Percentiles rank a stretch among this genome's conserved stretches.
These are phyloP conservation scores for Cryphonectria naterciae DNA, from an alignment of 2,329 filamentous ascomycete genomes.

Conservation along the genomic window DNA sequence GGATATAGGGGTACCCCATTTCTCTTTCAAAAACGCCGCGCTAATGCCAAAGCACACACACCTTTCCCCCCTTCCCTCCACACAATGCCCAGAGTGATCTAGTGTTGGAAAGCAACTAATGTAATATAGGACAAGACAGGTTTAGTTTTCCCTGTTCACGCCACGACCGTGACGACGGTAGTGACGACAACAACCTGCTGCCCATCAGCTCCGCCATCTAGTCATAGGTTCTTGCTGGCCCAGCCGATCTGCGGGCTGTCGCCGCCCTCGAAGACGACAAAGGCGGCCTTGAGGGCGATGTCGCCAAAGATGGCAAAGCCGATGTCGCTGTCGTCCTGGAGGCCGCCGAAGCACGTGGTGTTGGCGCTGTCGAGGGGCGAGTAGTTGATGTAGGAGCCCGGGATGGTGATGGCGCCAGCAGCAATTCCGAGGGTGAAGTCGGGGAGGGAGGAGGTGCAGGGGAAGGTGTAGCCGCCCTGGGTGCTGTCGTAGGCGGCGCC, in stretches of 20 bases:
- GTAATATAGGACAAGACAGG: background rate
- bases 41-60: background rate
- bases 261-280: slow-evolving; percentile 41
- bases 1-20: background rate
- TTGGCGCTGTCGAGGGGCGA: slow-evolving; percentile 32
- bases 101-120: background rate
- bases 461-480: slow-evolving; percentile 48
- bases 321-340: slow-evolving; percentile 38
- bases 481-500: slow-evolving; percentile 43
- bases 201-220: slow-evolving; percentile 17
- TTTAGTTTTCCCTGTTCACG: background rate
- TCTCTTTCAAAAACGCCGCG: background rate
- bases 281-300: slow-evolving; percentile 38
- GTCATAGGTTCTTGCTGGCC: slow-evolving; percentile 38
- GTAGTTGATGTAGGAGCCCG: slow-evolving; percentile 45
- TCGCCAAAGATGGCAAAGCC: slow-evolving; percentile 39
- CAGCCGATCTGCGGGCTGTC: slow-evolving; percentile 46
- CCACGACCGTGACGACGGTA: slow-evolving; percentile 17
- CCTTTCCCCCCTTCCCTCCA: too few species aligned
- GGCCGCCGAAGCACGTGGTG: slow-evolving; percentile 40
- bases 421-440: slow-evolving; percentile 44
- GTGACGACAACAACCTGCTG: slow-evolving; percentile 24
- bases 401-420: slow-evolving; percentile 38
- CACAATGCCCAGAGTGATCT: background rate
- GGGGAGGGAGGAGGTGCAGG: slow-evolving; percentile 40